Conservation (phyloP, 2,329 filamentous ascomycete species). For the Apiospora phragmitis region DNA sequence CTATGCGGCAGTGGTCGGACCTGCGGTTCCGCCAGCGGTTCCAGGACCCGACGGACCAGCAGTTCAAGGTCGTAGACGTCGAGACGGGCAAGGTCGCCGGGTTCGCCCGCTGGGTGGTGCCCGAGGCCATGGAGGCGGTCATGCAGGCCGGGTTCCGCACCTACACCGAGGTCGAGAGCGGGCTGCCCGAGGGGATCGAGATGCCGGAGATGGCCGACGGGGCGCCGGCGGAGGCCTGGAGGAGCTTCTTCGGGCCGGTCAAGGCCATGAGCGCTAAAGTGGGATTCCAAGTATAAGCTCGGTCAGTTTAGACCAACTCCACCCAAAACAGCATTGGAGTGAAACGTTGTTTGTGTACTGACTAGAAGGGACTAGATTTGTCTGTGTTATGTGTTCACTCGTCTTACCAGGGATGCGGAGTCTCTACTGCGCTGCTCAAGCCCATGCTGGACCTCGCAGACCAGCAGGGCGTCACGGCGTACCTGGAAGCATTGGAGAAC, state of each 20-base stretch:
- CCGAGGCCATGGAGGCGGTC: conserved; percentile 18
- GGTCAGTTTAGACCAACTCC: conserved; percentile 19
- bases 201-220: not conserved
- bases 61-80: conserved; percentile 30
- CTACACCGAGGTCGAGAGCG: conserved; percentile 21
- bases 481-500: conserved; percentile 15
- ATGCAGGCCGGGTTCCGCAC: conserved; percentile 22
- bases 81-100: conserved; percentile 23
- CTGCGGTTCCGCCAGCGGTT: conserved; percentile 26
- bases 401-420: conserved; percentile 14
- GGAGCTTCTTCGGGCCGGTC: conserved; percentile 21
- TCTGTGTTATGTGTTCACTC: conserved; percentile 13
- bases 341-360: not conserved
- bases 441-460: conserved; percentile 13
- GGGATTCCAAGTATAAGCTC: conserved; percentile 26
- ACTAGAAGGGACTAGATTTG: conserved; percentile 1
- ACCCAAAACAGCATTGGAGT: no score
- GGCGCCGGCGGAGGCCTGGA: conserved; percentile 19
- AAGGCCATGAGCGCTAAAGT: conserved; percentile 26
- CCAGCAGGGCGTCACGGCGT: conserved; percentile 13
- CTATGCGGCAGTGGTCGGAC: conserved; percentile 27
- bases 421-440: conserved; percentile 11
- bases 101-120: conserved; percentile 28
- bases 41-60: conserved; percentile 23
- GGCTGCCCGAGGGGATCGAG: not conserved